Conservation (phyloP, 2,329 filamentous ascomycete species). For the Chaetomium sp. region DNA sequence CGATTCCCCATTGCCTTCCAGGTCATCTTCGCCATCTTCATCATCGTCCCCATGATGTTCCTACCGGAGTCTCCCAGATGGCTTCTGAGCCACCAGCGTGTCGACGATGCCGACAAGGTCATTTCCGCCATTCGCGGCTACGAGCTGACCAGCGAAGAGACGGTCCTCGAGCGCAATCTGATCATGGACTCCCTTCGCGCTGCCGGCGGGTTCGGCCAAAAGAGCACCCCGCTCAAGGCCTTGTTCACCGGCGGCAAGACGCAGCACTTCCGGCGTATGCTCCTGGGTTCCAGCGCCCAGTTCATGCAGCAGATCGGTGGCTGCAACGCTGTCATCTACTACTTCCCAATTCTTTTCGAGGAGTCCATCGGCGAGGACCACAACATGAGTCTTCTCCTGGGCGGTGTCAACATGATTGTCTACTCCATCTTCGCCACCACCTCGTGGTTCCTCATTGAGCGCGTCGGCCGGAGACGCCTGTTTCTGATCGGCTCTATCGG, state of each 20-base stretch:
- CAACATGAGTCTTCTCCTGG: conserved; percentile 55
- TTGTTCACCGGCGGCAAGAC: conserved; percentile 65
- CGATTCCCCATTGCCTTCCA: conserved; percentile 56
- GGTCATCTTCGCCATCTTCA: conserved; percentile 41
- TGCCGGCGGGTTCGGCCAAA: conserved; percentile 49
- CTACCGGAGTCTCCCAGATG: conserved; percentile 47
- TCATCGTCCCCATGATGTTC: conserved; percentile 42
- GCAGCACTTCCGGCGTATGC: conserved; percentile 66
- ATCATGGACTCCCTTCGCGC: conserved; percentile 66
- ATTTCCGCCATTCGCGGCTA: conserved; percentile 45
- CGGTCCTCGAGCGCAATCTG: conserved; percentile 59
- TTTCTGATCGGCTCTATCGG: conserved; percentile 66
- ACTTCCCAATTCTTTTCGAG: conserved; percentile 61
- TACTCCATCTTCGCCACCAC: conserved; percentile 63
- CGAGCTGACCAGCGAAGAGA: conserved; percentile 57
- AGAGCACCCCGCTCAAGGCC: conserved; percentile 53
- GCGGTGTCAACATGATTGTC: conserved; percentile 59
- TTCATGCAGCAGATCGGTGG: conserved; percentile 65
- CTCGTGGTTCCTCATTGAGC: conserved; percentile 54
- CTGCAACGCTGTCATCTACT: conserved; percentile 63
- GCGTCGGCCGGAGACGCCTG: conserved; percentile 60
- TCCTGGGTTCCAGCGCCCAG: conserved; percentile 61
- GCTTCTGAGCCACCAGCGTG: conserved; percentile 43
- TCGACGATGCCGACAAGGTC: conserved; percentile 42
- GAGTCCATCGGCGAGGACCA: conserved; percentile 45